Evolutionary conservation across 129 eudicot species (phyloP), one percentile per base, ranked within the genome.

Genomic region (carrot (Daucus carota)): DNA sequence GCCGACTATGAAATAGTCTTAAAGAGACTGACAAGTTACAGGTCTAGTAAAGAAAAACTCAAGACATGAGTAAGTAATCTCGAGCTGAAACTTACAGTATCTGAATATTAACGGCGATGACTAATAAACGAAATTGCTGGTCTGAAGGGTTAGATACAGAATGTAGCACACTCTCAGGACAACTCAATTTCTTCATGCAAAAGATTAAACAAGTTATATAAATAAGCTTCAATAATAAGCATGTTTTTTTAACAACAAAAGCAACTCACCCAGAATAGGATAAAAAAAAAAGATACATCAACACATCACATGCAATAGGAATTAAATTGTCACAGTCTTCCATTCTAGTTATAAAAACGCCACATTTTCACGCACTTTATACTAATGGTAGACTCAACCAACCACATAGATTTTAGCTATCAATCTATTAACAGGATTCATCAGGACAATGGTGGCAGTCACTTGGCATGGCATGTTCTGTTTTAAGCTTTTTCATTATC

Each of bases 21-120:
- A 67, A 92, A 85, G 78, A 67, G 76, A 70, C 47, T 89, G 83
- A 70, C 70, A 32, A 88, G 80, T 81, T 82, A 84, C 79, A 85
- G 86, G 77, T 77, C 47, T 67, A 85, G 87, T 62, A 90, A 89
- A 86, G 96, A 89, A 57, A 84, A 89, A 54, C 74, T 85, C 32
- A 89, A 82, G 88, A 87, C 87, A 24, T 77, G 80, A 18, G 77
- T 85, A 52, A 92, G 84, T 72, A 92, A 89, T 76, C 91, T 89
- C 41, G 97, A 89, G 68, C 78, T 89, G 68, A 89, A 92, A 79
- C 85, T 87, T 78, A 92, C 96, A 1, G 83, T 92, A 41, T 89
- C 96, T 5, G 91, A 89, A 77, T 87, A 89, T 22, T 91, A 89
- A 68, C 87, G 89, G 17, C 84, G 84, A 76, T 89, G 86, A 72